Evolutionary conservation across 768 basidiomycete genomes (phyloP), one percentile per base, ranked within the genome.

Genomic region (Sarcodon aspratus): DNA sequence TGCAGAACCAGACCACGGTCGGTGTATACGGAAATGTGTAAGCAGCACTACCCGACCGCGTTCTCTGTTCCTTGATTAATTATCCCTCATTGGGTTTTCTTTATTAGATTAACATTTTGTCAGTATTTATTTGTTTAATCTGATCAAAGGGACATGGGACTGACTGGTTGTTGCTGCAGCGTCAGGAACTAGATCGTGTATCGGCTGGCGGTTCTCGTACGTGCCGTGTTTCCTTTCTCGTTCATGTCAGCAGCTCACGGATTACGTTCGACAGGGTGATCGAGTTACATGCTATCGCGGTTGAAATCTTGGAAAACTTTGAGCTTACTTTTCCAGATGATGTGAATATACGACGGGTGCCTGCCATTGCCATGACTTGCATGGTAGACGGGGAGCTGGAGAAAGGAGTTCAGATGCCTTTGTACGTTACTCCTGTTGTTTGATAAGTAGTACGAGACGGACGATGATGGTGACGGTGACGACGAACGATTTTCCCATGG

Each of bases 301-400:
- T 42, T 13, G 40, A 42, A 42, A 42, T 42, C 87, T 59, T 90
- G 86, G 51, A 88, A 74, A 1, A 42, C 40, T 42, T 42, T 42
- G 40, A 42, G 40, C 27, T 42, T 15, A 17, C 40, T 15, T 42
- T 42, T 11, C 40, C 40, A 17, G 11, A 42, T 9, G 40, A 27
- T 15, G 27, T 17, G 13, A 42, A 8, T 5, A 42, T 42, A 1
- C 13, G 15, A 27, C 15, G 40, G 13, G 40, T 42, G 11, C 40
- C 40, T 13, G 40, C 40, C 40, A 42, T 42, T 27, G 40, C 40
- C 11, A 13, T 42, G 40, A 42, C 40, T 42, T 42, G 40, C 13
- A 42, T 42, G 40, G 40, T 42, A 15, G 9, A 42, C 9, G 40
- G 40, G 17, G 40, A 42, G 27, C 40, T 15, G 9, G 40, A 42